Base-by-base conservation (phyloP, 192 early-diverging fungal genomes). In the Umbelopsis sp. region DNA sequence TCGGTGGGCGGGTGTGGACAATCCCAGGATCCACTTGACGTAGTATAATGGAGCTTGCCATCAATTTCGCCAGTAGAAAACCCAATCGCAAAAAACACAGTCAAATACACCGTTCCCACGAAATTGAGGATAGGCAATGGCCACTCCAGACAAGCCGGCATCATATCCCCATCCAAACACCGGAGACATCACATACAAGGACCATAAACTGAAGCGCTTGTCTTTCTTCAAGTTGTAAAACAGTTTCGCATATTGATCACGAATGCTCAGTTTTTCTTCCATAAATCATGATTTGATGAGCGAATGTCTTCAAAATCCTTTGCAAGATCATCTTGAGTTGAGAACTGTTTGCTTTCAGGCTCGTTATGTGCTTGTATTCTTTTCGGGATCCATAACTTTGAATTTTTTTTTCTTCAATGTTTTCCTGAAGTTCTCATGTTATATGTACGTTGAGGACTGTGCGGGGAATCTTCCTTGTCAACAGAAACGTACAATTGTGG, bases 151-250 rank as follows among this genome's bases (percentile, higher is more conserved):
- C 52, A 54, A 54, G 52, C 52, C 52, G 4, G 52, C 52, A 29
- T 54, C 52, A 11, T 54, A 54, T 54, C 52, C 52, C 52, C 52
- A 54, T 54, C 52, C 52, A 54, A 54, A 54, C 25, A 54, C 52
- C 52, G 25, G 25, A 26, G 52, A 54, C 52, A 54, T 54, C 52
- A 54, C 52, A 26, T 54, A 54, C 52, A 54, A 25, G 25, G 52
- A 54, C 52, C 52, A 54, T 24, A 54, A 54, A 26, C 22, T 26
- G 52, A 54, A 54, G 52, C 52, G 52, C 52, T 26, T 54, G 52
- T 54, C 52, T 25, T 54, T 54, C 24, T 54, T 54, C 52, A 54
- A 29, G 21, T 54, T 54, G 1, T 54, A 25, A 29, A 54, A 54
- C 52, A 54, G 52, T 24, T 54, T 54, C 25, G 52, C 52, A 54